Conservation (phyloP, 371 early-diverging fungal species). For the Mortierella sp. region DNA sequence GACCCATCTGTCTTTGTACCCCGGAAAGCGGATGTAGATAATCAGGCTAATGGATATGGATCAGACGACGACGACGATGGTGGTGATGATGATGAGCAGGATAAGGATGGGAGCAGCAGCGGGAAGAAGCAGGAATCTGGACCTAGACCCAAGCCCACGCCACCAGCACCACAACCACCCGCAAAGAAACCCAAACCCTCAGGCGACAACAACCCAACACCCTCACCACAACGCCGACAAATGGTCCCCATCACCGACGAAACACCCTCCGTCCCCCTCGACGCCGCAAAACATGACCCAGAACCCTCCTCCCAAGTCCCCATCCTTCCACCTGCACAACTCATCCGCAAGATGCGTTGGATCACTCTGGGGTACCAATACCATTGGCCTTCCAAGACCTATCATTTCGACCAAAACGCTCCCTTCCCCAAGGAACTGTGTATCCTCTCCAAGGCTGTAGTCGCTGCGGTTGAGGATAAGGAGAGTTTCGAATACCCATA, state of each 20-base stretch:
- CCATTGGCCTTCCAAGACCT: conserved; percentile 91
- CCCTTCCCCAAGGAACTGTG: conserved; percentile 71
- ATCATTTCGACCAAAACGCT: conserved; percentile 71
- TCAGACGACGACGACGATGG: conserved; percentile 35
- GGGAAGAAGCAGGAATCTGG: neutral
- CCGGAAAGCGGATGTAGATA: conserved; percentile 47
- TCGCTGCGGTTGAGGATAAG: conserved; percentile 59
- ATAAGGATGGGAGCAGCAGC: conserved; percentile 4
- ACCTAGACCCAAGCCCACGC: neutral
- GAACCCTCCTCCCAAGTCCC: conserved; percentile 60
- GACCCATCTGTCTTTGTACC: conserved; percentile 51
- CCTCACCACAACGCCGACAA: conserved; percentile 18
- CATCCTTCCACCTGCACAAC: conserved; percentile 62
- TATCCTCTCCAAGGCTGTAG: conserved; percentile 72
- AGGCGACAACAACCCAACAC: conserved; percentile 17
- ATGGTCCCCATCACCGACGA: conserved; percentile 35
- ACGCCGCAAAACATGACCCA: conserved; percentile 56
- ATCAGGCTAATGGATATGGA: conserved; percentile 42
- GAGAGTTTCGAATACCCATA: conserved; percentile 32
- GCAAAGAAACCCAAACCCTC: conserved; percentile 26
- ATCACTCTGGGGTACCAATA: conserved; percentile 93
- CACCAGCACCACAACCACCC: conserved; percentile 7
- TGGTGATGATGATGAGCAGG: conserved; percentile 31
- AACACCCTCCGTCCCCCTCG: conserved; percentile 31
- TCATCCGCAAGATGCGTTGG: conserved; percentile 86